These are phyloP conservation scores for Solanum gandarillasii DNA, from an alignment of 257 asterid species.

Conservation along the genomic window DNA sequence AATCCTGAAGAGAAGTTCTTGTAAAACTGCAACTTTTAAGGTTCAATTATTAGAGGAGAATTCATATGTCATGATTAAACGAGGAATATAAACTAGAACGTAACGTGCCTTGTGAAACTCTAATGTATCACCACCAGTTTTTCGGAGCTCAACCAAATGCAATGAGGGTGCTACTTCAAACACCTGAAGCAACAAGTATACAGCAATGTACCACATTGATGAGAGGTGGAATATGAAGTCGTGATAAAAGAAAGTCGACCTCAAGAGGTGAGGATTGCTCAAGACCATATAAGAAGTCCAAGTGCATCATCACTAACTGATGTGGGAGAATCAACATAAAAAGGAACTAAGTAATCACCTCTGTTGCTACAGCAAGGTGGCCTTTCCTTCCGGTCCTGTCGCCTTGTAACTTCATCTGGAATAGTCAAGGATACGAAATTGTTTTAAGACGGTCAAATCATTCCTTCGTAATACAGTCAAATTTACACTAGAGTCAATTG, in stretches of 20 bases:
- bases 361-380: slow-evolving; percentile 73
- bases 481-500: not conserved
- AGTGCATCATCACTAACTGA: not conserved
- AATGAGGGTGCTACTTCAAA: slow-evolving; percentile 82
- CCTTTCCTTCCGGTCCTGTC: slow-evolving; percentile 80
- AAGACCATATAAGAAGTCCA: not conserved
- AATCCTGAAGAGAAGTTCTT: slow-evolving; percentile 60
- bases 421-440: not conserved
- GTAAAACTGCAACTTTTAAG: slow-evolving; percentile 42
- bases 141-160: slow-evolving; percentile 80
- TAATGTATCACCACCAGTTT: slow-evolving; percentile 75
- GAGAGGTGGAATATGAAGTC: not conserved
- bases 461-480: not conserved
- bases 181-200: slow-evolving; percentile 28
- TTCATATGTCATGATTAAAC: not conserved
- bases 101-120: slow-evolving; percentile 75
- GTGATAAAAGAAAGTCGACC: not conserved
- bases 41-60: not conserved
- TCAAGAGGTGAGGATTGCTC: not conserved
- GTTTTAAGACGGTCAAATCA: not conserved
- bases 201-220: not conserved
- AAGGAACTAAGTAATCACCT: slow-evolving; percentile 28
- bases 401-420: slow-evolving; percentile 70
- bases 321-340: not conserved
- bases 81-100: not conserved